These are phyloP conservation scores for Geotrichum australiense DNA, from an alignment of 1,139 yeast species.

Conservation along the genomic window DNA sequence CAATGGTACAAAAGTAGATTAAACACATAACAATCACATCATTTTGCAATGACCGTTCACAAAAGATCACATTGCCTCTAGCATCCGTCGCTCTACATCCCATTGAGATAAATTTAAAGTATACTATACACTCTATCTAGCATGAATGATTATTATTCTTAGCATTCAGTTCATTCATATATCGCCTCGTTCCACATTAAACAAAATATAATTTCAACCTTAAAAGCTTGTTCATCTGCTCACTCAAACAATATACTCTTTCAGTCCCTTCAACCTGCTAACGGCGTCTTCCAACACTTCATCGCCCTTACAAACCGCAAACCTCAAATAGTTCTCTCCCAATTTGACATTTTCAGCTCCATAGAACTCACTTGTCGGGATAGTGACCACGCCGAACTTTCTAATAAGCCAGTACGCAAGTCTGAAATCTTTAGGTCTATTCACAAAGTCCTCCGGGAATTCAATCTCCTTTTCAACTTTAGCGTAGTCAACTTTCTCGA, in stretches of 20 bases:
- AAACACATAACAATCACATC: too few relatives aligned
- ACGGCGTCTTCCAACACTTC: slow-evolving; percentile 73
- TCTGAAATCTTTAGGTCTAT: slow-evolving; percentile 76
- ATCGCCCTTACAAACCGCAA: slow-evolving; percentile 95
- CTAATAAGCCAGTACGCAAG: slow-evolving; percentile 88
- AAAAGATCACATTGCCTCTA: too few relatives aligned
- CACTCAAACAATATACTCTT: slow-evolving; percentile 53
- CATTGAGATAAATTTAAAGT: too few relatives aligned
- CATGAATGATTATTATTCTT: too few relatives aligned
- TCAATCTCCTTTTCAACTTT: slow-evolving; percentile 20
- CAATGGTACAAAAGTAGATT: too few relatives aligned
- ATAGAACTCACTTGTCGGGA: slow-evolving; percentile 93
- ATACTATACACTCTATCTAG: too few relatives aligned
- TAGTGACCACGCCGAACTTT: slow-evolving; percentile 90
- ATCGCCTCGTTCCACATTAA: too few relatives aligned
- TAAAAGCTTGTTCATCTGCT: too few relatives aligned
- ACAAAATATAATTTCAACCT: too few relatives aligned
- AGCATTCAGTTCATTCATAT: too few relatives aligned
- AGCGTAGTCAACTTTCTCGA: slow-evolving; percentile 64
- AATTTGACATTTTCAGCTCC: slow-evolving; percentile 61
- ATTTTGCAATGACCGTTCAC: too few relatives aligned
- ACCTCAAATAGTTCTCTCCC: slow-evolving; percentile 80
- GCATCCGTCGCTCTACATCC: too few relatives aligned
- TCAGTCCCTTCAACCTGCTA: slow-evolving; percentile 59
- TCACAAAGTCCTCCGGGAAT: slow-evolving; percentile 62